These are phyloP conservation scores for Osmanthus fragrans DNA, from an alignment of 257 asterid genomes.

Conservation along the genomic window DNA sequence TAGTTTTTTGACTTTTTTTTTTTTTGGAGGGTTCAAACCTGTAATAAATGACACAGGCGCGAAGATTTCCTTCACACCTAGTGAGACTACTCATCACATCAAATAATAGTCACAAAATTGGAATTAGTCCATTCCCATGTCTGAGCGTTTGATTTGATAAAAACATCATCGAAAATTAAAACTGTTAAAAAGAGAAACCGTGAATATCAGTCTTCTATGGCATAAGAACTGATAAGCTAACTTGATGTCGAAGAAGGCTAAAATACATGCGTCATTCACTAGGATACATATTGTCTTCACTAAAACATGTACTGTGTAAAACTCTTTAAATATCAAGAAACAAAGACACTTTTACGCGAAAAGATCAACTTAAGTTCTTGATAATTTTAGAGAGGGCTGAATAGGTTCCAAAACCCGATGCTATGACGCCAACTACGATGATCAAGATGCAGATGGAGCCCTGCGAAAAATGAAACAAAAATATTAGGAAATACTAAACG, in stretches of 20 bases:
- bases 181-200: neutral
- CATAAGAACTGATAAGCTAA: neutral
- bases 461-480: conserved; percentile 31
- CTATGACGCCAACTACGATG: conserved; percentile 57
- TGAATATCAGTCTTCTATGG: neutral
- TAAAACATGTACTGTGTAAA: neutral
- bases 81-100: no score
- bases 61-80: no score
- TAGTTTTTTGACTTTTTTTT: no score
- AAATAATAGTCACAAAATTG: no score
- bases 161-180: no score
- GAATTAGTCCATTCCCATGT: no score
- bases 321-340: neutral
- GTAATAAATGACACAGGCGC: no score
- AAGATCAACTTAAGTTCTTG: conserved; percentile 43
- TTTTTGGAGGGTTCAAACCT: no score
- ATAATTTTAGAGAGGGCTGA: conserved; percentile 74
- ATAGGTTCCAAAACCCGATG: conserved; percentile 69
- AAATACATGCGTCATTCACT: neutral
- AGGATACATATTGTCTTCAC: neutral
- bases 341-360: neutral
- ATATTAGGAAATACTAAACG: neutral
- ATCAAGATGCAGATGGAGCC: conserved; percentile 50
- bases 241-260: neutral
- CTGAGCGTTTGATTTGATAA: neutral